phyloP scores from a whole-genome alignment of 2,329 filamentous ascomycete genomes.

The Septoria linicola region DNA sequence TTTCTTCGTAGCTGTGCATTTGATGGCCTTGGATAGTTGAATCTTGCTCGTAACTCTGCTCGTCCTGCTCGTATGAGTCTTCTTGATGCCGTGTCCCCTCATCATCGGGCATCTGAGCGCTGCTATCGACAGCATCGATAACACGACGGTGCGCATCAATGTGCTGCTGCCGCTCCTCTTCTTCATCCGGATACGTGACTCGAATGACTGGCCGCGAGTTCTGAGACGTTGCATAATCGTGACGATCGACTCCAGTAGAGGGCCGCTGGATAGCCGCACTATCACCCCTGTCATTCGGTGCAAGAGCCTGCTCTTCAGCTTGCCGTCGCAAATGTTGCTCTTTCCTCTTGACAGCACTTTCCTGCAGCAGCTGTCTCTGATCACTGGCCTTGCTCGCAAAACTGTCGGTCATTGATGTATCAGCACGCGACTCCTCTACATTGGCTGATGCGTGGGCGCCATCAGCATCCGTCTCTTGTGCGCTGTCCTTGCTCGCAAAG shows the following conservation, averaged over 20 bases:
- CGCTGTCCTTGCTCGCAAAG: conserved; percentile 16
- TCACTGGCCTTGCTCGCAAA: conserved; percentile 33
- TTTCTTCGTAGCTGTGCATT: conserved; percentile 37
- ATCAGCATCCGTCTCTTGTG: neutral
- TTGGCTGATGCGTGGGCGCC: neutral
- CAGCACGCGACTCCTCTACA: neutral
- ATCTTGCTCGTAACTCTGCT: conserved; percentile 12
- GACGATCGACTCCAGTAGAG: neutral
- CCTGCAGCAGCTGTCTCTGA: conserved; percentile 31
- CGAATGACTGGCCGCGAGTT: neutral
- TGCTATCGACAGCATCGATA: conserved; percentile 3
- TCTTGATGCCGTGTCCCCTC: conserved; percentile 8
- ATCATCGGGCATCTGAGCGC: conserved; percentile 17
- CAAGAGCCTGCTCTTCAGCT: conserved; percentile 7
- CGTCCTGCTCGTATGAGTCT: conserved; percentile 11
- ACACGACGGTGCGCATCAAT: neutral
- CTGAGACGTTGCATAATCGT: neutral
- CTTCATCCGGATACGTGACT: neutral
- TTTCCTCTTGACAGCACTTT: conserved; percentile 12
- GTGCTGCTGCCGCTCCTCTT: conserved; percentile 1
- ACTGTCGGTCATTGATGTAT: neutral
- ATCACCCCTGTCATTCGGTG: too few species aligned
- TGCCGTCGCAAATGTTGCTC: neutral
- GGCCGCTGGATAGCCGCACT: neutral
- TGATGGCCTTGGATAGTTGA: conserved; percentile 4